A percentile compares a stretch with the other conserved stretches of the same genome.
phyloP scores from a whole-genome alignment of 2,329 filamentous ascomycete genomes.

The Phyllosticta citribraziliensis region DNA sequence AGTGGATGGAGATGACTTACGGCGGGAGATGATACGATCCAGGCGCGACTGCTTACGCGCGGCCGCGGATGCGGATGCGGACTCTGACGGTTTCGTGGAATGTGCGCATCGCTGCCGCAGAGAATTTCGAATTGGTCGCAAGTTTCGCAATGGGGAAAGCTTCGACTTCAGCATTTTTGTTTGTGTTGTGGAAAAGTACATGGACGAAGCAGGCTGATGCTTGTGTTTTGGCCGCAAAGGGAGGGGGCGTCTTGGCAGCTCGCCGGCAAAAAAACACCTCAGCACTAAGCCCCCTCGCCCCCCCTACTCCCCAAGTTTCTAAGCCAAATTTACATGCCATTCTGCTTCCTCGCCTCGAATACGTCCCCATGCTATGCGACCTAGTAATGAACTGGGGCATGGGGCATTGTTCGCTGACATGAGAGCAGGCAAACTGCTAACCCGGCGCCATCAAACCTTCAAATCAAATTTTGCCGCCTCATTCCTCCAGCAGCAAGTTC shows the following conservation, averaged over 20 bases:
- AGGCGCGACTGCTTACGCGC: conserved; percentile 9
- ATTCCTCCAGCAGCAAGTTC: conserved; percentile 45
- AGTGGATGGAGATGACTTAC: not conserved
- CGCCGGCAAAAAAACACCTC: not conserved
- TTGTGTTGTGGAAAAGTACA: not conserved
- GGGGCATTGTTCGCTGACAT: too few species aligned
- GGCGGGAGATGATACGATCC: conserved; percentile 4
- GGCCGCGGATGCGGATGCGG: not conserved
- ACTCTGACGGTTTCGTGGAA: not conserved
- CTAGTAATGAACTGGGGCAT: too few species aligned
- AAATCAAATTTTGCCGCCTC: not conserved
- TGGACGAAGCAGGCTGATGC: not conserved
- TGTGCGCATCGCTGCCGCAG: not conserved
- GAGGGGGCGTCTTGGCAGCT: not conserved
- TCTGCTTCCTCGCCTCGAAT: not conserved
- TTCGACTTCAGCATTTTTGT: not conserved
- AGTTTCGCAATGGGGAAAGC: not conserved
- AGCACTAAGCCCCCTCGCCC: not conserved
- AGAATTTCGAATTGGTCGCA: not conserved
- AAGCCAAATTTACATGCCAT: not conserved
- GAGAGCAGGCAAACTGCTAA: too few species aligned
- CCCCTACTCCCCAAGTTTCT: not conserved
- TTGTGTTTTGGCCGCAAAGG: not conserved
- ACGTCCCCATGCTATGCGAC: too few species aligned
- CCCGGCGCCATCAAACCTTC: too few species aligned